These are phyloP conservation scores for Exophiala spinifera DNA, from an alignment of 2,329 filamentous ascomycete genomes.

Conservation along the genomic window DNA sequence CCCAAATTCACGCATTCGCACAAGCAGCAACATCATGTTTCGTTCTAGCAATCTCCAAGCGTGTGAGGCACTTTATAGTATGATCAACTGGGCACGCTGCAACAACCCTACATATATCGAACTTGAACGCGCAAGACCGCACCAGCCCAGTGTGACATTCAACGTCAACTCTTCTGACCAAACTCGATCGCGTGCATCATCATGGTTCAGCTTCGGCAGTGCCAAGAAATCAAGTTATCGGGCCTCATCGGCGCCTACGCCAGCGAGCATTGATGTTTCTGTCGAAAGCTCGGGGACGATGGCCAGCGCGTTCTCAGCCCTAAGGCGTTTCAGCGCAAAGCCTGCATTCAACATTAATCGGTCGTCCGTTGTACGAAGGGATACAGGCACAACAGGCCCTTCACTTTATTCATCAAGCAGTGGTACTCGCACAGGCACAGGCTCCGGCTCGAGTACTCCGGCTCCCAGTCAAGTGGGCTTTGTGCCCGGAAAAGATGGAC, in stretches of 20 bases:
- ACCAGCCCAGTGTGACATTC: slow-evolving; percentile 48
- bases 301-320: slow-evolving; percentile 72
- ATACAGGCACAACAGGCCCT: slow-evolving; percentile 38
- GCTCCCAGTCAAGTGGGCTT: slow-evolving; percentile 37
- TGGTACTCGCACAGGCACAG: slow-evolving; percentile 35
- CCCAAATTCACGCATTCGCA: slow-evolving; percentile 65
- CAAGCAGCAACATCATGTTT: slow-evolving; percentile 83
- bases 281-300: slow-evolving; percentile 67
- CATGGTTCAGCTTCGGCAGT: slow-evolving; percentile 51
- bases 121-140: slow-evolving; percentile 68
- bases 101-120: slow-evolving; percentile 88
- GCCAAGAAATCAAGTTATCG: slow-evolving; percentile 54
- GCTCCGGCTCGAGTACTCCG: slow-evolving; percentile 42
- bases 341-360: slow-evolving; percentile 79
- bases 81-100: slow-evolving; percentile 84
- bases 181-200: slow-evolving; percentile 36
- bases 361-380: slow-evolving; percentile 59
- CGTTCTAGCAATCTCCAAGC: slow-evolving; percentile 73
- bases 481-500: slow-evolving; percentile 57
- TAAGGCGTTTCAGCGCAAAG: slow-evolving; percentile 72
- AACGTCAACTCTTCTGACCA: slow-evolving; percentile 52
- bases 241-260: slow-evolving; percentile 53
- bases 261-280: slow-evolving; percentile 53
- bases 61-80: slow-evolving; percentile 75
- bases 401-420: slow-evolving; percentile 50